Conservation (phyloP, 225 moss, liverwort and hornwort species). For the Neckera pumila region DNA sequence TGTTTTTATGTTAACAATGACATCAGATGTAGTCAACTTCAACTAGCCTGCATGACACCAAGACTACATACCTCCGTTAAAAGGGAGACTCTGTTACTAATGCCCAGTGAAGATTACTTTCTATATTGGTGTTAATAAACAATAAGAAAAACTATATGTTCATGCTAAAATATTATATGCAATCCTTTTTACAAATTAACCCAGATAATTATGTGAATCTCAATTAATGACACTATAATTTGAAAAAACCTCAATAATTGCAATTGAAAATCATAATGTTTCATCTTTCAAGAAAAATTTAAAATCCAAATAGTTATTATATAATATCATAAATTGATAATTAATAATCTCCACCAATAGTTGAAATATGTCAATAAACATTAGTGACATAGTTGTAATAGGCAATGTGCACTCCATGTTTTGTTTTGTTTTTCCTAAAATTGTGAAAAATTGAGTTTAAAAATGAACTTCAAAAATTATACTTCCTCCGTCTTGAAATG, state of each 20-base stretch:
- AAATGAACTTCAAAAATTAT: too few relatives aligned
- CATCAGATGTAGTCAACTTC: too few relatives aligned
- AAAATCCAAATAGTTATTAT: rapidly evolving
- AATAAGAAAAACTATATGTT: neutral
- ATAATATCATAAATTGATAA: neutral
- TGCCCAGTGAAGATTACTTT: neutral
- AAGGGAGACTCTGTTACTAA: too few relatives aligned
- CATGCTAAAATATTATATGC: neutral
- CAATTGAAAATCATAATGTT: neutral
- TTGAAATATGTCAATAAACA: neutral
- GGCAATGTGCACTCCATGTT: neutral
- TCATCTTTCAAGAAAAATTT: neutral
- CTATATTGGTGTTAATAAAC: neutral
- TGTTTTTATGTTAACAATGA: too few relatives aligned
- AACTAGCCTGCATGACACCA: rapidly evolving
- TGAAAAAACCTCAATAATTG: neutral
- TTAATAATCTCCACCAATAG: too few relatives aligned
- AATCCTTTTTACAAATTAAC: neutral
- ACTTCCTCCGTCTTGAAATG: too few relatives aligned
- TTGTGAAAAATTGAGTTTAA: too few relatives aligned
- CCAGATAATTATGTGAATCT: neutral
- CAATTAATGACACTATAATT: neutral
- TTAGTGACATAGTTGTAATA: neutral
- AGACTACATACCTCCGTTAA: too few relatives aligned
- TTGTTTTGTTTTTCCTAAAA: too few relatives aligned